Evolutionary conservation across 345 rosid species (phyloP), one percentile per base, ranked within the genome.

Genomic region (Salix purpurea): DNA sequence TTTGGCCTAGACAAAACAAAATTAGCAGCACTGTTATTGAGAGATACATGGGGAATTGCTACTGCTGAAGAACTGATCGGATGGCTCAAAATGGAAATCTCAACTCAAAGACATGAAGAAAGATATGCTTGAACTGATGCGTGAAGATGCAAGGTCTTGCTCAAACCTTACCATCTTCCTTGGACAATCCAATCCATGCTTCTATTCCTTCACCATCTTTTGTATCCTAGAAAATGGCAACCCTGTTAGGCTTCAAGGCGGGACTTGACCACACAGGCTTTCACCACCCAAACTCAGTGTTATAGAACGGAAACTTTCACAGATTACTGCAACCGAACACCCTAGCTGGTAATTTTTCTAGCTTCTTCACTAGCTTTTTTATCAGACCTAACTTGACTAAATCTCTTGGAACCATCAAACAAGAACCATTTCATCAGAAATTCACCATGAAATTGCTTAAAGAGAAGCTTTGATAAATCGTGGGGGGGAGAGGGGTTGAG

Each of bases 111-210:
- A 56, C 26, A 7, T 8, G 61, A n/a, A n/a, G 61, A 18, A 39
- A 21, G 9, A 56, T 28, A 16, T 32, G 74, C 26, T 70, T 50
- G 69, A 21, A 13, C 46, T 74, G 30, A 40, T 62, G 16, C 7
- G 72, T 18, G 32, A 76, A 39, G 1, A 74, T 79, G 24, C 72
- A 39, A 66, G 77, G 21, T 79, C 42, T 37, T 61, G 64, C 54
- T 76, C 78, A 26, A 84, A 80, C 28, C 44, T 61, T 2, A 64
- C 37, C 87, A 66, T 82, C 80, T 50, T 81, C 69, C 74, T 74
- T 61, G 10, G 80, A 39, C 70, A 32, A 65, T 4, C 54, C 52
- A n/a, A 86, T 71, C 89, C 76, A 84, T 7, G 76, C 84, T 64
- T 84, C 77, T 3, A 86, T 58, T 23, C 86, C 86, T 32, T 44